Conservation (phyloP, 1,139 yeast genomes). For the Protomyces pachydermus region DNA sequence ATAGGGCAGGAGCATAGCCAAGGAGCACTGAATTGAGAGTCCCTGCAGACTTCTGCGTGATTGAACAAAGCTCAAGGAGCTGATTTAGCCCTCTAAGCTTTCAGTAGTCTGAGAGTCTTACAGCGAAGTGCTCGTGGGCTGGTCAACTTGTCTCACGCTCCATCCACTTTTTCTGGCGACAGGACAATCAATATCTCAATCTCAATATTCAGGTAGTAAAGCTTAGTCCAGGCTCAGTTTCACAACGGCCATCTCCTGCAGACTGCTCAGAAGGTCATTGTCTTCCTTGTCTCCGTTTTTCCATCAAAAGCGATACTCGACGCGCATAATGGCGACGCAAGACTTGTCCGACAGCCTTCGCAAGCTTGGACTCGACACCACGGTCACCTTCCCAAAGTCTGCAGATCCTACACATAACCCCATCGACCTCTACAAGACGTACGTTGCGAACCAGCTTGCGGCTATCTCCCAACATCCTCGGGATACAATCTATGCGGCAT, state of each 20-base stretch:
- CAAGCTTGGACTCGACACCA: slow-evolving; percentile 13
- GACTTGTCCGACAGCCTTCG: background rate
- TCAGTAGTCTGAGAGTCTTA: too few species aligned
- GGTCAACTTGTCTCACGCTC: too few species aligned
- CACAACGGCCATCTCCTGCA: background rate
- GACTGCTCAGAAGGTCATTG: background rate
- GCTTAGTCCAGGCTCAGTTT: too few species aligned
- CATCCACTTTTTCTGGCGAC: too few species aligned
- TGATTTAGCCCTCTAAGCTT: too few species aligned
- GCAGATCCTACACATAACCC: slow-evolving; percentile 72
- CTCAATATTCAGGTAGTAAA: too few species aligned
- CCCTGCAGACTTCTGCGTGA: too few species aligned
- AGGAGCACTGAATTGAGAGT: too few species aligned
- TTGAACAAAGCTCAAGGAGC: too few species aligned
- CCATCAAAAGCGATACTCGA: background rate
- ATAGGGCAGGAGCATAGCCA: too few species aligned
- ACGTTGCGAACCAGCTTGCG: slow-evolving; percentile 73
- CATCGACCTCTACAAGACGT: slow-evolving; percentile 79
- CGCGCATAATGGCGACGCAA: background rate
- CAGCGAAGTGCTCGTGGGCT: too few species aligned
- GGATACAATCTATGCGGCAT: slow-evolving; percentile 68
- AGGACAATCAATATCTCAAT: too few species aligned
- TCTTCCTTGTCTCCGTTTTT: background rate
- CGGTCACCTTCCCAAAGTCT: slow-evolving; percentile 39
- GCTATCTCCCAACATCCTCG: slow-evolving; percentile 67